Conservation (phyloP, 352 stramenopile genomes). For the Globisporangium parvum region DNA sequence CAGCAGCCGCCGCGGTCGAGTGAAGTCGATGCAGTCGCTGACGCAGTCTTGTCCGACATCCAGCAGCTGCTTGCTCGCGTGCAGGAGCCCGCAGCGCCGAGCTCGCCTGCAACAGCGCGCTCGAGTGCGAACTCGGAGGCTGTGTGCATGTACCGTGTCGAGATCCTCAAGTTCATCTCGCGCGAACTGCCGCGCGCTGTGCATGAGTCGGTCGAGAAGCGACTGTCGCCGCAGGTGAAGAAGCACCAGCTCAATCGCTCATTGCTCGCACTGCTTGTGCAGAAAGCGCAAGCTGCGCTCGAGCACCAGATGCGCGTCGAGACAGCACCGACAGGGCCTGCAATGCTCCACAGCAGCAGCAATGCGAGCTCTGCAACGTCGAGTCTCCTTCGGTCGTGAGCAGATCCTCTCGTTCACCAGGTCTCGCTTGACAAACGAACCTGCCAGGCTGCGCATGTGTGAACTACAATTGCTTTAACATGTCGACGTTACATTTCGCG, state of each 20-base stretch:
- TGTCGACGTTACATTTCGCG: not conserved
- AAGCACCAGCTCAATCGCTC: conserved; percentile 56
- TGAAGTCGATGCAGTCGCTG: conserved; percentile 37
- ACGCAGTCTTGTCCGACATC: conserved; percentile 57
- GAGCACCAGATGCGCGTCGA: conserved; percentile 69
- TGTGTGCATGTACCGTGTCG: conserved; percentile 74
- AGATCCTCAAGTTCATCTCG: conserved; percentile 83
- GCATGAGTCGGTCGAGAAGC: conserved; percentile 62
- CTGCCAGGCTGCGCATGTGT: no score
- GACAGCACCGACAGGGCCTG: conserved; percentile 13
- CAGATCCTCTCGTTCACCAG: no score
- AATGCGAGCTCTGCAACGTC: not conserved
- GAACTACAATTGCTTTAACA: no score
- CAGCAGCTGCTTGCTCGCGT: conserved; percentile 49
- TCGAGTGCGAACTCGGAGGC: conserved; percentile 41
- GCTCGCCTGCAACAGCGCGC: conserved; percentile 8
- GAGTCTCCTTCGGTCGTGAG: no score
- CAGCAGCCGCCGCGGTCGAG: conserved; percentile 17
- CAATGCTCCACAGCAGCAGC: not conserved
- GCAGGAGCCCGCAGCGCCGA: conserved; percentile 22
- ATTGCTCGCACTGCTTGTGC: conserved; percentile 64
- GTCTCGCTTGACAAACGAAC: no score
- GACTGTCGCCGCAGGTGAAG: conserved; percentile 45
- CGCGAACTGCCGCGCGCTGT: conserved; percentile 71
- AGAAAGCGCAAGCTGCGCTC: conserved; percentile 67